A percentile compares a stretch with the other conserved stretches of the same genome.
Conservation (phyloP, 1,284 basidiomycete species). For the Retiboletus flavoniger region DNA sequence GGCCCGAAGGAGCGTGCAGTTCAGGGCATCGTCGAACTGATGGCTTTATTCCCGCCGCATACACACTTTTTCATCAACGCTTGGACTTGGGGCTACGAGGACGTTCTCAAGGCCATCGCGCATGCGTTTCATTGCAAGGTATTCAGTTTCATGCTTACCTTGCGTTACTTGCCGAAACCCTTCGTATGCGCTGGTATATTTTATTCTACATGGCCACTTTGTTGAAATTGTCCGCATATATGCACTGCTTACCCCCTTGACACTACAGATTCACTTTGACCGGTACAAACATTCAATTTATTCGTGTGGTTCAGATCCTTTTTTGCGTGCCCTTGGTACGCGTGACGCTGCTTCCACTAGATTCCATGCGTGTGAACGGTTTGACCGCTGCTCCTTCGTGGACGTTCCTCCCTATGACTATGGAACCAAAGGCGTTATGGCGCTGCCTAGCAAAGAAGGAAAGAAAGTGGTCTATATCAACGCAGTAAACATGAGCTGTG, state of each 20-base stretch:
- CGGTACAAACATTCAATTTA: slow-evolving; percentile 80
- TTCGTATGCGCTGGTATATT: neutral
- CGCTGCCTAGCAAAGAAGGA: slow-evolving; percentile 40
- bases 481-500: slow-evolving; percentile 61
- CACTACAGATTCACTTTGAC: slow-evolving; percentile 80
- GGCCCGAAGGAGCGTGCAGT: slow-evolving; percentile 60
- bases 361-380: slow-evolving; percentile 91
- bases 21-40: slow-evolving; percentile 63
- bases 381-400: slow-evolving; percentile 68
- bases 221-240: slow-evolving; percentile 4
- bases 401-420: slow-evolving; percentile 38
- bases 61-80: slow-evolving; percentile 85
- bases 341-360: slow-evolving; percentile 59
- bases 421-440: slow-evolving; percentile 1
- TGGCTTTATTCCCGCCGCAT: slow-evolving; percentile 62
- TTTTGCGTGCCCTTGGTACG: slow-evolving; percentile 65
- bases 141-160: neutral
- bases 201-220: neutral
- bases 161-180: neutral
- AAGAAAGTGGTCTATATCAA: slow-evolving; percentile 75
- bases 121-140: slow-evolving; percentile 63
- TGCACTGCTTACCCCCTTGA: slow-evolving; percentile 13
- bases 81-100: slow-evolving; percentile 95
- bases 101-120: slow-evolving; percentile 74
- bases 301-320: slow-evolving; percentile 58